phyloP scores from a whole-genome alignment of 2,329 filamentous ascomycete species.

The Lachnellula subtilissima region DNA sequence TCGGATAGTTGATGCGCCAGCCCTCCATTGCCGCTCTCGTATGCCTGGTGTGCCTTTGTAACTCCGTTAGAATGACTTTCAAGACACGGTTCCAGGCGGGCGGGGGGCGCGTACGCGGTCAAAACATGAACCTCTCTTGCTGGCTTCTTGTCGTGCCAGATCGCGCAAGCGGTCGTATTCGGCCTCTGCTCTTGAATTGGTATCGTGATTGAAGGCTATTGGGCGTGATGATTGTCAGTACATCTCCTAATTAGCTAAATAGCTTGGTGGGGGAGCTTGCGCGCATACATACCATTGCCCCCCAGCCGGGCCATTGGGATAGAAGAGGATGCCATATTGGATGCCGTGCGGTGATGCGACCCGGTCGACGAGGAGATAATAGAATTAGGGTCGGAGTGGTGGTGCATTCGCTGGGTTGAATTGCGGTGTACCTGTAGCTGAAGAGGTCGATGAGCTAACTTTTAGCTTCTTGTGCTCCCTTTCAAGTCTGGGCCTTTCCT shows the following conservation, averaged over 20 bases:
- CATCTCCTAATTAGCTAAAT: not conserved
- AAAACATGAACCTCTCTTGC: slow-evolving; percentile 73
- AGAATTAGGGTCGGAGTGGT: not conserved
- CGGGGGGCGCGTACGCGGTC: slow-evolving; percentile 50
- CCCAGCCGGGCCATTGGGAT: slow-evolving; percentile 23
- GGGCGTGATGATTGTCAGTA: slow-evolving; percentile 1
- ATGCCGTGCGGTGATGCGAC: not conserved
- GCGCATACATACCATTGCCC: slow-evolving; percentile 19
- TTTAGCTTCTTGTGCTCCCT: too few species aligned
- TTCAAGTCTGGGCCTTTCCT: too few species aligned
- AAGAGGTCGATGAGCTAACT: too few species aligned
- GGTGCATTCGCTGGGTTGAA: not conserved
- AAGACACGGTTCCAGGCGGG: not conserved
- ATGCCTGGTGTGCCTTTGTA: slow-evolving; percentile 66
- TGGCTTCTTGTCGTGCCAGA: slow-evolving; percentile 74
- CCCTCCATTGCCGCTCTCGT: slow-evolving; percentile 75
- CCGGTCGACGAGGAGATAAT: not conserved
- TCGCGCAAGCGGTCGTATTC: slow-evolving; percentile 91
- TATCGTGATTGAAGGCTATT: slow-evolving; percentile 70
- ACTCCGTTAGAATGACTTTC: slow-evolving; percentile 1
- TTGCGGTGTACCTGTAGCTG: not conserved
- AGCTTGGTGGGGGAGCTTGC: slow-evolving; percentile 1
- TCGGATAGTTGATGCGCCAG: slow-evolving; percentile 79
- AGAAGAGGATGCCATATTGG: slow-evolving; percentile 14
- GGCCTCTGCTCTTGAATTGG: slow-evolving; percentile 64